Evolutionary conservation across 176 grass and related monocot species (phyloP).

Genomic region (Saccharum officinarum): DNA sequence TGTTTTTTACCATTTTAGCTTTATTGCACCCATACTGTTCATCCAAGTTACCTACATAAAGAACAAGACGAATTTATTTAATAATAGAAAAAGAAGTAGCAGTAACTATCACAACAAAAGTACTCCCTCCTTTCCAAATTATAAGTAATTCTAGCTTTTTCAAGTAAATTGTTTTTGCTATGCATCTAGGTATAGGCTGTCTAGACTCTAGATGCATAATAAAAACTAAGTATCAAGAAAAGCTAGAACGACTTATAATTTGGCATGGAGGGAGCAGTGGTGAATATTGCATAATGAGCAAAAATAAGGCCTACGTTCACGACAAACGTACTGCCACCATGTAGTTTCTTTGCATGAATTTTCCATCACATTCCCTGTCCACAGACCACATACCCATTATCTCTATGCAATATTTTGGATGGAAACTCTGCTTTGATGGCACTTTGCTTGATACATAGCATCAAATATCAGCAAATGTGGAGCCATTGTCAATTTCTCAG

Average conservation of each 20-base stretch:
- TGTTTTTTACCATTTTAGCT: not conserved
- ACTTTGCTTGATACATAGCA: not conserved
- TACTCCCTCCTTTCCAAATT: not conserved
- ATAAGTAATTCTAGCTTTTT: not conserved
- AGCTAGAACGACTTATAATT: not conserved
- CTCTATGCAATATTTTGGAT: not conserved
- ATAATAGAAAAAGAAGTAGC: not conserved
- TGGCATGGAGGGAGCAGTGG: not conserved
- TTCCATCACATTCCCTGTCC: not conserved
- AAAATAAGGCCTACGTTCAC: not conserved
- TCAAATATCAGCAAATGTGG: slow-evolving; percentile 13
- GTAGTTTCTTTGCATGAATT: not conserved
- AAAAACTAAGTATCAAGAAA: not conserved
- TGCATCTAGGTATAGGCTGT: too few species aligned
- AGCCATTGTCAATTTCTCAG: not conserved
- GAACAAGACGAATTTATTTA: not conserved
- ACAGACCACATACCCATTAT: not conserved
- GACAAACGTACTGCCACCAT: not conserved
- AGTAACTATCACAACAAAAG: not conserved
- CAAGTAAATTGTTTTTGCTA: not conserved
- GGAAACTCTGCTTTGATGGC: not conserved
- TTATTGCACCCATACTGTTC: not conserved
- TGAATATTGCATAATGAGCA: not conserved
- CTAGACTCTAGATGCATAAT: too few species aligned
- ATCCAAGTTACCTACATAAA: not conserved